These are phyloP conservation scores for Lepiota brunneoincarnata DNA, from an alignment of 768 basidiomycete genomes.

Conservation along the genomic window DNA sequence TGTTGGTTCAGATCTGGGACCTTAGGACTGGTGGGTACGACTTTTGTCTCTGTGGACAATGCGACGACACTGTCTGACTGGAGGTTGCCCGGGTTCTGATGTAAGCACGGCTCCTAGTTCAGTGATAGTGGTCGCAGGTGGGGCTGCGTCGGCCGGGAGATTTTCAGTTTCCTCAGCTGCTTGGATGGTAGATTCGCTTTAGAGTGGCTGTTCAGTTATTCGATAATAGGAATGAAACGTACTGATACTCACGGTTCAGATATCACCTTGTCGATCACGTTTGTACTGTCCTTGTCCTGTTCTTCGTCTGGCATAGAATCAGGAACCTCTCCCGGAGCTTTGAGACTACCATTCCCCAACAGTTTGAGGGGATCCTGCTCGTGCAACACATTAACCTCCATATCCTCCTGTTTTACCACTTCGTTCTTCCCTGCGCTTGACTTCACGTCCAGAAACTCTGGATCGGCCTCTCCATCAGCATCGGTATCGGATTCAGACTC, in stretches of 20 bases:
- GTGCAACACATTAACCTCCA: background rate
- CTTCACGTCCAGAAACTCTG: slow-evolving; percentile 24
- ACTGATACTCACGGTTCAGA: background rate
- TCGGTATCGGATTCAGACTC: slow-evolving; percentile 25
- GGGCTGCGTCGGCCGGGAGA: no score
- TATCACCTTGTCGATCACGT: background rate
- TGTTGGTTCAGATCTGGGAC: no score
- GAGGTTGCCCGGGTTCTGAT: no score
- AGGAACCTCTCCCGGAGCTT: slow-evolving; percentile 16
- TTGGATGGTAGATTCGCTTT: background rate
- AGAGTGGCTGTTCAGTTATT: background rate
- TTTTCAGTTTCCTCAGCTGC: no score
- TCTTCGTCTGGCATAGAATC: background rate
- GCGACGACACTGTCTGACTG: no score
- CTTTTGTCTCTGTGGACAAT: no score
- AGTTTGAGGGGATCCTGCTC: slow-evolving; percentile 30
- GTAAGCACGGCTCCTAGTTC: no score
- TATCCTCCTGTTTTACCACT: slow-evolving; percentile 10
- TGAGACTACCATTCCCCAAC: slow-evolving; percentile 21
- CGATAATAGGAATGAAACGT: background rate
- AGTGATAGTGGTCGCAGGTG: no score
- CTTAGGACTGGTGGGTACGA: no score
- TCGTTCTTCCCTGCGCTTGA: slow-evolving; percentile 4
- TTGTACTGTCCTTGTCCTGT: background rate
- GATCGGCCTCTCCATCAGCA: slow-evolving; percentile 35